Conservation (phyloP, 495 filamentous ascomycete genomes). For the Neurospora sp. region DNA sequence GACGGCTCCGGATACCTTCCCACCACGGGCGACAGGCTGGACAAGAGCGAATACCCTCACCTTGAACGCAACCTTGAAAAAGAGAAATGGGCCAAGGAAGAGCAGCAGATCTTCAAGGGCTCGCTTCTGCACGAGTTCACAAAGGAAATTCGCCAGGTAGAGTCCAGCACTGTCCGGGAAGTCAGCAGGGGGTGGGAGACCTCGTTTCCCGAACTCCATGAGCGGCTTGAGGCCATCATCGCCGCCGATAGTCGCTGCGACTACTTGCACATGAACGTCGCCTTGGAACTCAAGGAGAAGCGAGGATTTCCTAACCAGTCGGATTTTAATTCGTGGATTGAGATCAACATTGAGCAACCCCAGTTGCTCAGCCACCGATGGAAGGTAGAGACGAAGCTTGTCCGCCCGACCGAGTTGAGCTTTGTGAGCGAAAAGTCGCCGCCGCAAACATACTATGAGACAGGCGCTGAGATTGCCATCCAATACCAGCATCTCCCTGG, state of each 20-base stretch:
- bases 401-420: slow-evolving; percentile 38
- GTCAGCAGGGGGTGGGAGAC: slow-evolving; percentile 31
- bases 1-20: slow-evolving; percentile 21
- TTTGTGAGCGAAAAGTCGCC: slow-evolving; percentile 18
- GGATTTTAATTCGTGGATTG: slow-evolving; percentile 38
- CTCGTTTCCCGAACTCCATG: slow-evolving; percentile 34
- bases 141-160: slow-evolving; percentile 28
- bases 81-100: slow-evolving; percentile 25
- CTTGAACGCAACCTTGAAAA: slow-evolving; percentile 32
- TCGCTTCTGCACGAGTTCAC: slow-evolving; percentile 40
- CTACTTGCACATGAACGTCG: slow-evolving; percentile 42
- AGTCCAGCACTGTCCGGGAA: slow-evolving; percentile 32
- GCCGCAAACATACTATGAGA: slow-evolving; percentile 21
- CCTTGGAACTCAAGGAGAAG: slow-evolving; percentile 35
- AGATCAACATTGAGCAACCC: slow-evolving; percentile 36
- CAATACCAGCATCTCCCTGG: slow-evolving; percentile 29
- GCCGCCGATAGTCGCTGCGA: slow-evolving; percentile 34
- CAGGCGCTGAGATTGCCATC: slow-evolving; percentile 22
- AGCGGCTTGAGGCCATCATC: slow-evolving; percentile 27
- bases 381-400: slow-evolving; percentile 37
- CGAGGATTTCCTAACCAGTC: slow-evolving; percentile 36
- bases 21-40: slow-evolving; percentile 24
- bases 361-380: slow-evolving; percentile 36
- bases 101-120: slow-evolving; percentile 23
- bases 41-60: slow-evolving; percentile 35